Base-by-base conservation (phyloP, 805 yeast species). In the Kregervanrija pseudodelftensis region DNA sequence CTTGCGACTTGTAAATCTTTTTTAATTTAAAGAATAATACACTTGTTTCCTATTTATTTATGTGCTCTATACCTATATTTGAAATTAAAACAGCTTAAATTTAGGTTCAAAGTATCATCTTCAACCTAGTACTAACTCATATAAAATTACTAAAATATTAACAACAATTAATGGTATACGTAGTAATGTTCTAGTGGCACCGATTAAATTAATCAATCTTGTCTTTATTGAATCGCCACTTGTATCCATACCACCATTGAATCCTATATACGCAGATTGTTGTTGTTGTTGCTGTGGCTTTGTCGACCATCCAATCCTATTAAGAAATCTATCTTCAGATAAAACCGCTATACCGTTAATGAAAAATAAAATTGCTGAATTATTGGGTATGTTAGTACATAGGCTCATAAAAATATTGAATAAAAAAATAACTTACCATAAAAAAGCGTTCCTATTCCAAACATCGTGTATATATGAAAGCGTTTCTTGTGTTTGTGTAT, bases 271-370 rank as follows among this genome's bases (percentile, higher is more conserved):
- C 5, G 48, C 51, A 31, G 44, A 49, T 11, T 42, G 47, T 65
- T 65, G 48, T 44, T 42, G 31, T 50, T 43, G 40, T 36, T 33
- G 51, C 49, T 66, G 67, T 65, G 67, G 22, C 67, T 71, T 33
- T 59, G 57, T 44, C 40, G 66, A 54, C 65, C 68, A 66, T 63
- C 63, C 84, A 56, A 63, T 76, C 13, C 67, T 47, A 33, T 61
- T 76, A 47, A 78, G 66, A 52, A 78, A 78, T 42, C 84, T 57
- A 56, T 78, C 84, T 52, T 78, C 84, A 46, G 80, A 74, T 37
- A 78, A 65, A 16, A 78, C 76, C 0, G 83, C 83, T 13, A 78
- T 67, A 0, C 80, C 79, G 53, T 78, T 78, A 34, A 77, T 70
- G 39, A 72, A 51, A 40, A 78, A 68, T n/a, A 78, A 61, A 17